Conservation (phyloP, 78 protist species). For the Guillardia theta region DNA sequence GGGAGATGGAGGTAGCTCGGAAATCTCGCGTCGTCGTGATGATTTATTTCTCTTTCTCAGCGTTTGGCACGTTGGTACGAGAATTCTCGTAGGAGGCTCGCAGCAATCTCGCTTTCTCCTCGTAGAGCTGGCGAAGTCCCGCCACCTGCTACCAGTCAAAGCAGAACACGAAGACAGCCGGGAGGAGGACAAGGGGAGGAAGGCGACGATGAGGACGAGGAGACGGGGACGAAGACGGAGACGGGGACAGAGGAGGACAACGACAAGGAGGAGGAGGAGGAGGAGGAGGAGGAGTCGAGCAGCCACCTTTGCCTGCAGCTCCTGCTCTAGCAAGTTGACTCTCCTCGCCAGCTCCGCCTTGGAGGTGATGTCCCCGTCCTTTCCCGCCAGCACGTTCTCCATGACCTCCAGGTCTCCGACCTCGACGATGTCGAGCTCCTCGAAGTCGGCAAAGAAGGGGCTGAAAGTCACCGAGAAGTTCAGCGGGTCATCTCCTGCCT, state of each 20-base stretch:
- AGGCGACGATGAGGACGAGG: no score
- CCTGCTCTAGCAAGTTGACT: not conserved
- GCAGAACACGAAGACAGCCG: no score
- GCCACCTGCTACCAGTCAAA: not conserved
- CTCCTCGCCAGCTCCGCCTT: not conserved
- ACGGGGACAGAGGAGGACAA: no score
- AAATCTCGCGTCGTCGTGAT: no score
- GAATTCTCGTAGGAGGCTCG: not conserved
- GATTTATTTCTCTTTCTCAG: no score
- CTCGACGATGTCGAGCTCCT: not conserved
- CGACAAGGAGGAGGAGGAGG: no score
- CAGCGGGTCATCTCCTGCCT: no score
- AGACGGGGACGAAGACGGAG: no score
- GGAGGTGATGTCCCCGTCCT: not conserved
- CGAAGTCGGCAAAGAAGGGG: not conserved
- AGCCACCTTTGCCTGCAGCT: not conserved
- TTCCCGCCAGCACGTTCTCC: not conserved
- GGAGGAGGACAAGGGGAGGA: no score
- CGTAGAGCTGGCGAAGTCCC: not conserved
- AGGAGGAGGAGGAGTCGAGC: no score
- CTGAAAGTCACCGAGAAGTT: not conserved
- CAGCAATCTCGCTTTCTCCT: not conserved
- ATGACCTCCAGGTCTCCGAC: not conserved
- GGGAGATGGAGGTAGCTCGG: no score
- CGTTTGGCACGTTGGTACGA: no score